These are phyloP conservation scores for Persicaria maculosa DNA, from an alignment of 148 eudicot species.

Conservation along the genomic window DNA sequence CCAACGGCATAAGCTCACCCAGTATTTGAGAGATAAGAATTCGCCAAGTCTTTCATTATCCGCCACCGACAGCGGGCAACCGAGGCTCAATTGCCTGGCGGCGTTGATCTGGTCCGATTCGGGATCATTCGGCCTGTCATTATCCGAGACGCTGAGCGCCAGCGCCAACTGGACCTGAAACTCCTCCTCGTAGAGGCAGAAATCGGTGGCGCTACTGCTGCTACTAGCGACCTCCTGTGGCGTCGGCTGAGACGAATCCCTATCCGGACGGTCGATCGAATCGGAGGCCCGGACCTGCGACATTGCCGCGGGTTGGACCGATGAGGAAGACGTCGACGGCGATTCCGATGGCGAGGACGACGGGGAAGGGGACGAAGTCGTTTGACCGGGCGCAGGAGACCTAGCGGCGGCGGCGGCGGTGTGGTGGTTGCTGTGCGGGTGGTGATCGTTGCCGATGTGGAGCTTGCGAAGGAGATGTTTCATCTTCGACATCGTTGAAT, in stretches of 20 bases:
- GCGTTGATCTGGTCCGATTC: slow-evolving; percentile 95
- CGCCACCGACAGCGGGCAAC: slow-evolving; percentile 45
- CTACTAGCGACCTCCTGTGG: neutral
- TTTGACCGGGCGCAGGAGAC: slow-evolving; percentile 12
- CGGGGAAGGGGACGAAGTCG: slow-evolving; percentile 14
- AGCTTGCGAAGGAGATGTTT: slow-evolving; percentile 79
- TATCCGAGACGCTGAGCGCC: slow-evolving; percentile 79
- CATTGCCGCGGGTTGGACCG: slow-evolving; percentile 13
- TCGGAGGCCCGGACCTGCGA: slow-evolving; percentile 12
- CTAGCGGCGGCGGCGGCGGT: slow-evolving; percentile 6
- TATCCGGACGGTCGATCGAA: slow-evolving; percentile 22
- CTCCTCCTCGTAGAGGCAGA: slow-evolving; percentile 78
- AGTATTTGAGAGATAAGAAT: slow-evolving; percentile 60
- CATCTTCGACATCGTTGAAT: slow-evolving; percentile 69
- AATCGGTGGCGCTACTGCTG: slow-evolving; percentile 23
- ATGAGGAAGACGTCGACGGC: slow-evolving; percentile 23
- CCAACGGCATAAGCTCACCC: slow-evolving; percentile 44
- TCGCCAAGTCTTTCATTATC: slow-evolving; percentile 51
- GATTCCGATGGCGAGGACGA: slow-evolving; percentile 19
- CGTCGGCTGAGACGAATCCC: slow-evolving; percentile 19
- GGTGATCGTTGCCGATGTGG: slow-evolving; percentile 61
- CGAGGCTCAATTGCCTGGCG: slow-evolving; percentile 76
- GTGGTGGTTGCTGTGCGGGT: slow-evolving; percentile 28
- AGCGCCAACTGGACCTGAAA: slow-evolving; percentile 87
- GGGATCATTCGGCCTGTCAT: slow-evolving; percentile 47